Evolutionary conservation across 1,284 basidiomycete species (phyloP), one percentile per base, ranked within the genome.

Genomic region (Cutaneotrichosporon sp.): DNA sequence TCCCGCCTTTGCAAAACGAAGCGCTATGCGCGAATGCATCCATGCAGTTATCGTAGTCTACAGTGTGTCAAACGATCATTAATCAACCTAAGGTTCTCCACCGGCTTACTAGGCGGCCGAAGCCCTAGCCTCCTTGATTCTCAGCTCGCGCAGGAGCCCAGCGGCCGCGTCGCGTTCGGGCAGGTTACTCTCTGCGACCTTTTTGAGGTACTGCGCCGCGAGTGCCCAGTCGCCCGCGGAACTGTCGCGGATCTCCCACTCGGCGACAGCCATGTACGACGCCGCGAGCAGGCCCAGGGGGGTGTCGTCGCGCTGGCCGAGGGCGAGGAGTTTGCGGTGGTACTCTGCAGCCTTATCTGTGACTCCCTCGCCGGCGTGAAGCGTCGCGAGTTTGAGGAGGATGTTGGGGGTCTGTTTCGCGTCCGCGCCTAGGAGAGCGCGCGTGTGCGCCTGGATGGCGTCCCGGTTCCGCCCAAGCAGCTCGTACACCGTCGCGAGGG

Each of bases 401-500:
- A 85, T 84, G 49, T 86, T 83, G 26, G 80, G 80, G 12, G 83
- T 87, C 70, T 94, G 90, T 53, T 84, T 80, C 1, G 83, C 79
- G 70, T 92, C 89, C 14, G 88, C 87, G 44, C 88, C 84, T 52
- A 93, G 83, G 40, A 94, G 79, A 3, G 91, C 90, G 43, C 90
- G 86, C 62, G 89, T 88, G 60, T 89, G 84, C 61, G 90, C 90
- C 65, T 90, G 86, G 45, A 91, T 84, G 5, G 92, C 90, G 74
- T 96, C 91, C 54, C 83, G 80, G 43, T 83, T 78, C 66, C 91
- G 90, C 61, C 33, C 56, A 61, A 97, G 83, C 65, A 90, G 87
- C 71, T 94, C 90, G 72, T 97, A 98, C 66, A 92, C 93, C 63
- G 86, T 84, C 8, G 88, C 94, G 63, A 97, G 84, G 7, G 91